Evolutionary conservation across 306 rosid genomes (phyloP).

Genomic region (Acacia acuminata): DNA sequence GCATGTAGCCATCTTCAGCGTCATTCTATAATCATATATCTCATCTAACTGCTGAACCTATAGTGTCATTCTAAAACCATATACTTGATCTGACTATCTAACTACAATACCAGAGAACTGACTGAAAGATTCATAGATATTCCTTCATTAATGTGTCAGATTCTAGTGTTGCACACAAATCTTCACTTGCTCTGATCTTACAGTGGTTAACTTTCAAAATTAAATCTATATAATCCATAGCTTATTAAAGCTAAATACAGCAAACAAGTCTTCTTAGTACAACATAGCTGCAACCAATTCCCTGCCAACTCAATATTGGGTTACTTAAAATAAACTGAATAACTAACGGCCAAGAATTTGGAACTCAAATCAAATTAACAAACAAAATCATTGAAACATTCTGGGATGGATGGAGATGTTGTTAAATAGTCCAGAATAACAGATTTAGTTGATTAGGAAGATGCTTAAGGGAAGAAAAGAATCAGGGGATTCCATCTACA

Average conservation of each 20-base stretch:
- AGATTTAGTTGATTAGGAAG: not conserved
- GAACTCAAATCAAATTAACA: not conserved
- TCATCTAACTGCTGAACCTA: not conserved
- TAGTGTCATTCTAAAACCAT: constrained; percentile 22
- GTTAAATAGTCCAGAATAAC: not conserved
- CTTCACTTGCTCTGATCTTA: not conserved
- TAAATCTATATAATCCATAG: not conserved
- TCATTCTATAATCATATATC: constrained; percentile 19
- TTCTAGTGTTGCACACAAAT: not conserved
- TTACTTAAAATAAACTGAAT: not conserved
- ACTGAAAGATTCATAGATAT: not conserved
- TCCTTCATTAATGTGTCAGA: not conserved
- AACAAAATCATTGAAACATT: not conserved
- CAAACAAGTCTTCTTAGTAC: not conserved
- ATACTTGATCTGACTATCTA: constrained; percentile 6
- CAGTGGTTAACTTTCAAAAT: not conserved
- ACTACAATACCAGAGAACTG: constrained; percentile 11
- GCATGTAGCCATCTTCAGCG: constrained; percentile 16
- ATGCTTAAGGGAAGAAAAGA: not conserved
- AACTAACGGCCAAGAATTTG: not conserved
- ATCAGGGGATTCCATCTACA: not conserved
- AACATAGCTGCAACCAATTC: not conserved
- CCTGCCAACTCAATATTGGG: not conserved
- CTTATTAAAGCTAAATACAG: not conserved
- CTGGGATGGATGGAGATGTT: not conserved